Conservation (phyloP, 495 filamentous ascomycete genomes). For the Podospora comata region DNA sequence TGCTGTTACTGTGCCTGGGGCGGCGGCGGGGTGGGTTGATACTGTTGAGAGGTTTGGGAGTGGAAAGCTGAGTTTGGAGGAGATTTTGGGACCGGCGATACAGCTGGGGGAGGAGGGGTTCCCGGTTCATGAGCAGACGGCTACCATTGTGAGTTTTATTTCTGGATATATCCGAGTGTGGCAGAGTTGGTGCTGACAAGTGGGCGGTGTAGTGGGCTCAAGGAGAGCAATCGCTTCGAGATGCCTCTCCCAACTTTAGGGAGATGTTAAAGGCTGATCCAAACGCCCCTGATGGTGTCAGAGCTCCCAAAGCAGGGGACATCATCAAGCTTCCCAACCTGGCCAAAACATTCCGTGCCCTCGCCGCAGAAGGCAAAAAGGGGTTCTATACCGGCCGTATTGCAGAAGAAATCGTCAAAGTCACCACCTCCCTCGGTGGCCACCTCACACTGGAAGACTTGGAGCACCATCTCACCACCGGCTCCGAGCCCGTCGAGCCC, state of each 20-base stretch:
- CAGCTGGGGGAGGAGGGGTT: slow-evolving; percentile 85
- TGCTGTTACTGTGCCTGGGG: slow-evolving; percentile 81
- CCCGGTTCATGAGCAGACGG: slow-evolving; percentile 77
- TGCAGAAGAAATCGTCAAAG: slow-evolving; percentile 75
- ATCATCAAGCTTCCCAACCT: slow-evolving; percentile 82
- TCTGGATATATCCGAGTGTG: no score
- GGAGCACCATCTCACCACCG: slow-evolving; percentile 64
- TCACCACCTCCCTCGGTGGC: slow-evolving; percentile 71
- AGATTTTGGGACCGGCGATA: slow-evolving; percentile 81
- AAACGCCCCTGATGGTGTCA: slow-evolving; percentile 56
- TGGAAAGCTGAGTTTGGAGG: slow-evolving; percentile 70
- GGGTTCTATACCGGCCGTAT: slow-evolving; percentile 89
- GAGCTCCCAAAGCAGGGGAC: slow-evolving; percentile 78
- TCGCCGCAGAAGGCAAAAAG: slow-evolving; percentile 77
- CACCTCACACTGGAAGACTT: slow-evolving; percentile 78
- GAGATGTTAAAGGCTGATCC: slow-evolving; percentile 81
- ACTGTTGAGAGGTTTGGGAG: slow-evolving; percentile 89
- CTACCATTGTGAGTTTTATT: slow-evolving; percentile 58
- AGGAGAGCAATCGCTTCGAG: slow-evolving; percentile 56
- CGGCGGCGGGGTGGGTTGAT: slow-evolving; percentile 93
- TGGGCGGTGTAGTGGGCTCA: slow-evolving; percentile 58
- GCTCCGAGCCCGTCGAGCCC: slow-evolving; percentile 74
- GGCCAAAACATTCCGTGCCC: slow-evolving; percentile 73
- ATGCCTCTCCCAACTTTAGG: slow-evolving; percentile 74
- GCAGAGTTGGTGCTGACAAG: background rate